Evolutionary conservation across 164 flowering plant genomes (phyloP).

Genomic region (Piper longum): DNA sequence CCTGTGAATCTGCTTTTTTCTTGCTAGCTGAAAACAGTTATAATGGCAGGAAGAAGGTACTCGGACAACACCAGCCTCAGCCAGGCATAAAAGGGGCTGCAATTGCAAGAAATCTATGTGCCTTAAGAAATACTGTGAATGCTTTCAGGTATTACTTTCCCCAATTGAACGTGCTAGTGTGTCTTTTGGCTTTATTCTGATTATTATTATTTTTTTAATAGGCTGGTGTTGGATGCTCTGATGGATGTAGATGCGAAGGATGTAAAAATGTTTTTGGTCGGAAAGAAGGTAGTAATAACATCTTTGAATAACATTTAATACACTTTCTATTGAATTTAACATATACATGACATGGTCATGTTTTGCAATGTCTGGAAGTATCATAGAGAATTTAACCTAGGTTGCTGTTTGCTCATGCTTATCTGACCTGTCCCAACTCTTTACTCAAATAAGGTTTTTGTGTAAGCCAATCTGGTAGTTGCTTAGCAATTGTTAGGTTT

Average conservation of each 20-base stretch:
- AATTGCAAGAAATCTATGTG: conserved; percentile 87
- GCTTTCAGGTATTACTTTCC: conserved; percentile 46
- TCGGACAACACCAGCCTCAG: conserved; percentile 41
- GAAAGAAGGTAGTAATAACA: conserved; percentile 38
- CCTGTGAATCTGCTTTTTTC: neutral
- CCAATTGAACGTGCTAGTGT: neutral
- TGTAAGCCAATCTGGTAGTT: neutral
- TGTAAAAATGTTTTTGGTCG: conserved; percentile 33
- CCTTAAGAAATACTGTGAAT: conserved; percentile 74
- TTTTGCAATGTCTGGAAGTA: neutral
- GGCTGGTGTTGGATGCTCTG: conserved; percentile 67
- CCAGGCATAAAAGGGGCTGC: conserved; percentile 78
- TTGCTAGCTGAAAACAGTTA: neutral
- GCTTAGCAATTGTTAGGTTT: too few species aligned
- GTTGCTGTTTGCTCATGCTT: too few species aligned
- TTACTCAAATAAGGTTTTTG: neutral
- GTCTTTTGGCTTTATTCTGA: neutral
- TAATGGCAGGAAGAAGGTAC: conserved; percentile 32
- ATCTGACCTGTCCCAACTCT: too few species aligned
- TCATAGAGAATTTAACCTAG: too few species aligned
- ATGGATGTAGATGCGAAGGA: conserved; percentile 24
- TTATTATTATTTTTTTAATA: conserved; percentile 8
- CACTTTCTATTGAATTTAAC: neutral
- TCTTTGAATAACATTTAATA: neutral
- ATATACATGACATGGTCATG: neutral